These are phyloP conservation scores for Fusarium penzigii DNA, from an alignment of 2,329 filamentous ascomycete species.

Conservation along the genomic window DNA sequence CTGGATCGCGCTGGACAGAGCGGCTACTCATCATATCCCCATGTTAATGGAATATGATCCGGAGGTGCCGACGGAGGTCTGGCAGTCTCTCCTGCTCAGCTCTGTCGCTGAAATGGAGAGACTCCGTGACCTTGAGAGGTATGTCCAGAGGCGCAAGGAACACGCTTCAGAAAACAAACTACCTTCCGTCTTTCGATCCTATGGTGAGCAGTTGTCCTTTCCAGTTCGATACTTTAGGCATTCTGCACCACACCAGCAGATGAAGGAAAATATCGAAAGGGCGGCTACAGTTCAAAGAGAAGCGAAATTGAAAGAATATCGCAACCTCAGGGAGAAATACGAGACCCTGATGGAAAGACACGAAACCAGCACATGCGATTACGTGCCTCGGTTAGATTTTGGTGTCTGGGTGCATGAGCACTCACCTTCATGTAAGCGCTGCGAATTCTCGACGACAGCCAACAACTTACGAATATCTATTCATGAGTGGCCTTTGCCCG, in stretches of 20 bases:
- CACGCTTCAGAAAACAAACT: background rate
- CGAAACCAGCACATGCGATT: conserved; percentile 3
- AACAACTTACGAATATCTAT: conserved; percentile 43
- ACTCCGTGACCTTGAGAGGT: conserved; percentile 46
- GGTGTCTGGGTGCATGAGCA: conserved; percentile 5
- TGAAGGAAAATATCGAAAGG: conserved; percentile 39
- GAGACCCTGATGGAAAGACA: conserved; percentile 10
- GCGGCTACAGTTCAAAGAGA: conserved; percentile 31
- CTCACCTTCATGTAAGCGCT: conserved; percentile 37
- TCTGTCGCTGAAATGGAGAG: conserved; percentile 46
- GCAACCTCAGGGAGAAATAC: no score
- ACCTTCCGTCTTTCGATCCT: conserved; percentile 20
- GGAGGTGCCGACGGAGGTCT: conserved; percentile 40
- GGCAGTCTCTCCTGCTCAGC: conserved; percentile 49
- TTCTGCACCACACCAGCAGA: conserved; percentile 34
- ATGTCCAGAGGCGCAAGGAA: conserved; percentile 28
- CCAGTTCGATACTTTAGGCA: conserved; percentile 18
- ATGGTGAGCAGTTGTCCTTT: conserved; percentile 17
- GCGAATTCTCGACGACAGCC: conserved; percentile 33
- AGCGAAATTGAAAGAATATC: conserved; percentile 15
- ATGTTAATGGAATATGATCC: conserved; percentile 49
- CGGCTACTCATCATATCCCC: conserved; percentile 38
- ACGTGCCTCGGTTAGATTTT: background rate
- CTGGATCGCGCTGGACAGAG: conserved; percentile 58
- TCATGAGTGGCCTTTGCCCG: conserved; percentile 60